Conservation (phyloP, 352 stramenopile species). For the Globisporangium camurandrum region DNA sequence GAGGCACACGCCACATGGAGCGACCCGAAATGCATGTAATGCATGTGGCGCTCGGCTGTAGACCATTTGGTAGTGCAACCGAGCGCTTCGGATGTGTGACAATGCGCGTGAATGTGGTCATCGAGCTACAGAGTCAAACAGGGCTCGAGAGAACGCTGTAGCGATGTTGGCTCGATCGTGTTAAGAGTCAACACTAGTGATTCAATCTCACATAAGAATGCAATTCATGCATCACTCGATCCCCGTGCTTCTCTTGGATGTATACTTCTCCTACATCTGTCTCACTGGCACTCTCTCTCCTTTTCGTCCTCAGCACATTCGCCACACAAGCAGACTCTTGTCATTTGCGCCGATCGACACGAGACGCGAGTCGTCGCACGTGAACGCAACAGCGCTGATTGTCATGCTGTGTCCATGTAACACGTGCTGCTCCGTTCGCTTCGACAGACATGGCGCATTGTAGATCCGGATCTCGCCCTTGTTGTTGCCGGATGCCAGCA, state of each 20-base stretch:
- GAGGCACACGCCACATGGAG: no score
- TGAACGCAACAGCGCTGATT: constrained; percentile 60
- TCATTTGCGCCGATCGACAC: constrained; percentile 67
- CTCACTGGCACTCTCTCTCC: background rate
- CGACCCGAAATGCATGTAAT: no score
- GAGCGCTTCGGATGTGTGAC: no score
- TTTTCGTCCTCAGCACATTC: constrained; percentile 3
- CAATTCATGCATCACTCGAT: no score
- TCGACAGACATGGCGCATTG: constrained; percentile 61
- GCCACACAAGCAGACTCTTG: constrained; percentile 71
- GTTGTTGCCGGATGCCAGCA: constrained; percentile 62
- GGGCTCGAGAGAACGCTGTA: no score
- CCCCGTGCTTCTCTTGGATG: background rate
- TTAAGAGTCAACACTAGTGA: no score
- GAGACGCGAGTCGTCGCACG: constrained; percentile 54
- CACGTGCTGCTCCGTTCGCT: constrained; percentile 41
- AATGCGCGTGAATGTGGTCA: no score
- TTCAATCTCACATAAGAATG: no score
- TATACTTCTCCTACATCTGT: background rate
- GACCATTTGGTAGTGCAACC: no score
- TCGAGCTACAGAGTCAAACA: no score
- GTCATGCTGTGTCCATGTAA: constrained; percentile 54
- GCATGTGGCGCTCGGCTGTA: no score
- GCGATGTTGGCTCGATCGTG: no score
- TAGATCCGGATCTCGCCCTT: constrained; percentile 58